Evolutionary conservation across 331 rosid genomes (phyloP).

Genomic region (Rosa hybrid): DNA sequence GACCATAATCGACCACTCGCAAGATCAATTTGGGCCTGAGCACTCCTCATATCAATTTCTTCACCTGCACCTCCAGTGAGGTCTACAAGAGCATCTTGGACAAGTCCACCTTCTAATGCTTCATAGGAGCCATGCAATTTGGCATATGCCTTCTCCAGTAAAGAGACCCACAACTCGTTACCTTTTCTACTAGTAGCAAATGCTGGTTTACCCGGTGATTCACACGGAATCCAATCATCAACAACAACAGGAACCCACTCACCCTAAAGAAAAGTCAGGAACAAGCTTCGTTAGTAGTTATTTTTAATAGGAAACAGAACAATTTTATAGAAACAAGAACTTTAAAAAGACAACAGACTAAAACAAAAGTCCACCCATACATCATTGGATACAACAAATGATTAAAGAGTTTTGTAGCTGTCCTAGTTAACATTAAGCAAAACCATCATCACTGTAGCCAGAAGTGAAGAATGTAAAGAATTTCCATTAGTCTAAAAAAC

Average conservation of each 20-base stretch:
- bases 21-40: conserved; percentile 99
- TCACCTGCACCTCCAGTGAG: conserved; percentile 99
- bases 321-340: not conserved
- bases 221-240: conserved; percentile 99
- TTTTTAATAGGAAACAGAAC: not conserved
- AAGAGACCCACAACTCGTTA: conserved; percentile 94
- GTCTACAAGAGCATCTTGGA: conserved; percentile 99
- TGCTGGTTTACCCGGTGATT: conserved; percentile 91
- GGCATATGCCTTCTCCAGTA: conserved; percentile 99
- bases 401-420: not conserved
- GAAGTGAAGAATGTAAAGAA: not conserved
- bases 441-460: not conserved
- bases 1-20: conserved; percentile 99
- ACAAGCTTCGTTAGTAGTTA: conserved; percentile 12
- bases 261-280: conserved; percentile 56
- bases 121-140: conserved; percentile 99
- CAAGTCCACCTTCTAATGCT: conserved; percentile 99
- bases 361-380: not conserved
- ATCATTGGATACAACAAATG: not conserved
- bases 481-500: not conserved
- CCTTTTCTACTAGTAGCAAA: conserved; percentile 95
- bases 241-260: conserved; percentile 99
- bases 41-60: conserved; percentile 96
- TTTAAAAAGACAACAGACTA: not conserved
- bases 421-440: not conserved